phyloP scores from a whole-genome alignment of 2,329 filamentous ascomycete species.

The Penicillium polonicum region DNA sequence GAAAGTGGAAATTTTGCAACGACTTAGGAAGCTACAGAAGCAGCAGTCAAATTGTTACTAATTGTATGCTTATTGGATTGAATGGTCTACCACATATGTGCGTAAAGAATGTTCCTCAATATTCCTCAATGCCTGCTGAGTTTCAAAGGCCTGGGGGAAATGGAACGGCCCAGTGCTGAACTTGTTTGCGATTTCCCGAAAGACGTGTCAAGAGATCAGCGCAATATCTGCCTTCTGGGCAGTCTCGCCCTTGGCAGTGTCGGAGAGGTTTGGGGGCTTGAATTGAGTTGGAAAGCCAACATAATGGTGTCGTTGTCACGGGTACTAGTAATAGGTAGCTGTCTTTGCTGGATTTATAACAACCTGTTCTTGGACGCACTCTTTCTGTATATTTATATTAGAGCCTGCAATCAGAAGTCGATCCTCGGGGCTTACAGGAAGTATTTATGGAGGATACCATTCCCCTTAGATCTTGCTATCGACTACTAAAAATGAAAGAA shows the following conservation, averaged over 20 bases:
- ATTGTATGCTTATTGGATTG: background rate
- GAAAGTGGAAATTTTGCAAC: slow-evolving; percentile 37
- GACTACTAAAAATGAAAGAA: background rate
- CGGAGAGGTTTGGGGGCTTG: too few relatives aligned
- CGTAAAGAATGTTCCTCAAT: too few relatives aligned
- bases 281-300: too few relatives aligned
- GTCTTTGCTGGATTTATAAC: background rate
- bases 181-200: too few relatives aligned
- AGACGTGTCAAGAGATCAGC: too few relatives aligned
- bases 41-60: slow-evolving; percentile 20
- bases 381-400: background rate
- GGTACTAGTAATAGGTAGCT: background rate
- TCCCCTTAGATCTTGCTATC: background rate
- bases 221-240: too few relatives aligned
- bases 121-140: too few relatives aligned
- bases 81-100: background rate
- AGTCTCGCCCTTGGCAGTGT: too few relatives aligned
- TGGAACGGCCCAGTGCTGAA: too few relatives aligned
- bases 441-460: background rate
- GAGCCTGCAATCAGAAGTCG: background rate
- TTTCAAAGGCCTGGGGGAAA: too few relatives aligned
- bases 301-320: too few relatives aligned
- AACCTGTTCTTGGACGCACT: background rate
- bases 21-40: slow-evolving; percentile 33
- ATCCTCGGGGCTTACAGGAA: too few relatives aligned